phyloP scores from a whole-genome alignment of 441 rosid genomes.

The Lepidium campestre region DNA sequence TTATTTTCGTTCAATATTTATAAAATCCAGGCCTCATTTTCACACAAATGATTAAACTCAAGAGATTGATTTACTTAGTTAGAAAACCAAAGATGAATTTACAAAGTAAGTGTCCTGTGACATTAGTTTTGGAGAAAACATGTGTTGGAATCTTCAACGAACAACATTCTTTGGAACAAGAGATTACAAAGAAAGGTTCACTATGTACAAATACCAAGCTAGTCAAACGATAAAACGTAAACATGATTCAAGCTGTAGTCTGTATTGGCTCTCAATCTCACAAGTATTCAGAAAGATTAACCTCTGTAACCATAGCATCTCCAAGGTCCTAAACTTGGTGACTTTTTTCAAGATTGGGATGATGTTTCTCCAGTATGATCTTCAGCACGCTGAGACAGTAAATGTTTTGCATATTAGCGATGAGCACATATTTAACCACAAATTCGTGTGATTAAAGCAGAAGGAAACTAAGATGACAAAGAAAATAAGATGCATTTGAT shows the following conservation, averaged over 20 bases:
- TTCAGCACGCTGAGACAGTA: conserved; percentile 7
- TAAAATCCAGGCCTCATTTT: neutral
- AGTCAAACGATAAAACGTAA: neutral
- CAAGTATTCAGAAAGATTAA: conserved; percentile 4
- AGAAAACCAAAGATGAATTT: neutral
- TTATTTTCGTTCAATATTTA: neutral
- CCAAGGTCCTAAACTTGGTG: neutral
- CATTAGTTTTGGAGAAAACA: neutral
- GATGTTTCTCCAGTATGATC: conserved; percentile 22
- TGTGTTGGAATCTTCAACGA: neutral
- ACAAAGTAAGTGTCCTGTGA: neutral
- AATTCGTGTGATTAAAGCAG: neutral
- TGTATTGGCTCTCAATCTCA: conserved; percentile 1
- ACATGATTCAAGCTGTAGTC: neutral
- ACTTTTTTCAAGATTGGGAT: neutral
- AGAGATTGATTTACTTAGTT: neutral
- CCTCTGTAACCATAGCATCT: neutral
- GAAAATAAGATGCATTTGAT: neutral
- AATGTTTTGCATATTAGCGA: neutral
- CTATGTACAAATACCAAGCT: conserved; percentile 20
- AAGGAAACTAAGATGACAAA: neutral
- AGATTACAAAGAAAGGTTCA: conserved; percentile 6
- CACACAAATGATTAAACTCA: neutral
- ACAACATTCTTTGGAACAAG: neutral
- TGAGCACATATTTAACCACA: neutral